Evolutionary conservation across 495 filamentous ascomycete genomes (phyloP), one percentile per base, ranked within the genome.

Genomic region (Penicillium samsonianum): DNA sequence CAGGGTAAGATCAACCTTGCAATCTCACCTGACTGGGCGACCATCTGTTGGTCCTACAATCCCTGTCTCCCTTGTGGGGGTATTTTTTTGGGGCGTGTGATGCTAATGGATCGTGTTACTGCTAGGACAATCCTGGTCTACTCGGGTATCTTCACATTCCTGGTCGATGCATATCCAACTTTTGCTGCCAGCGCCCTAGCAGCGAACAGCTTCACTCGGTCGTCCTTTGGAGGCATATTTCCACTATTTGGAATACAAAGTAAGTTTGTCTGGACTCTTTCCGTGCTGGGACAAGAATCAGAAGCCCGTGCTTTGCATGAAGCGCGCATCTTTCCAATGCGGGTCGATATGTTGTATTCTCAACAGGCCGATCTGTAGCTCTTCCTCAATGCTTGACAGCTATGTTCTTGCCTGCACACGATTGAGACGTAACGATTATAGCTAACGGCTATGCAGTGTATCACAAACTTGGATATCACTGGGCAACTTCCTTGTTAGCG

Each of bases 181-280:
- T 97, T 92, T 76, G 91, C 93, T 26, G 94, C 94, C 25, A 88
- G 83, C 44, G 91, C 92, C 7, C 75, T 97, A 60, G 91, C 93
- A 28, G 91, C 91, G 30, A 98, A 98, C 71, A 87, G 84, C 49
- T 91, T 96, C 71, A 82, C 87, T 45, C 81, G 94, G 53, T 90
- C 88, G 54, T 80, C 73, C 57, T 97, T 97, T 78, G 93, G 87
- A 57, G 92, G 90, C 67, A 85, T 84, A 62, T 92, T 87, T 61
- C 81, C 87, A 23, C 70, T 90, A 23, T 90, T 90, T 70, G 85
- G 84, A 11, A 80, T 84, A 6, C 85, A 88, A 65, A 84, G 84
- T 88, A 77, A 75, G 85, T 78, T 50, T 58, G 57, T 31, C 23
- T 40, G 12, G 38, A 31, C 41, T 53, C 23, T 57, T 41, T 58